A percentile compares a stretch with the other conserved stretches of the same genome.
Conservation (phyloP, 805 yeast genomes). For the Kregervanrija delftensis region DNA sequence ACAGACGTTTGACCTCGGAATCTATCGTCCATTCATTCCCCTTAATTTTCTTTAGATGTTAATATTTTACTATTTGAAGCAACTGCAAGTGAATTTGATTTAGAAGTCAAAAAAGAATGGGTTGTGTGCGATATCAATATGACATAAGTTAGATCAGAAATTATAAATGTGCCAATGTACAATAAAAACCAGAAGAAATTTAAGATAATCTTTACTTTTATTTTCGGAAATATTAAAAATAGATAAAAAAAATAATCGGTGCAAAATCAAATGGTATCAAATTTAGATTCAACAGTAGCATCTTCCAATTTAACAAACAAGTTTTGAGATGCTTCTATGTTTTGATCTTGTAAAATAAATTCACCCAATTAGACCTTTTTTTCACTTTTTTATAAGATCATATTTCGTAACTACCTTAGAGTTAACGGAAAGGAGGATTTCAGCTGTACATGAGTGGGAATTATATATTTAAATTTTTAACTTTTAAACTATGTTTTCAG, state of each 20-base stretch:
- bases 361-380: no score
- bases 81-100: conserved; percentile 40
- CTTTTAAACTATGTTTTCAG: no score
- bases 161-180: conserved; percentile 27
- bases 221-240: conserved; percentile 22
- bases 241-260: conserved; percentile 43
- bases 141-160: conserved; percentile 33
- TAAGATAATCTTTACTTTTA: conserved; percentile 7
- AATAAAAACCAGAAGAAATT: conserved; percentile 28
- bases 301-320: conserved; percentile 23
- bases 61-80: conserved; percentile 37
- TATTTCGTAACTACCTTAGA: no score
- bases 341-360: conserved; percentile 17
- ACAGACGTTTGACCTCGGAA: conserved; percentile 6
- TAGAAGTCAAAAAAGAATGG: conserved; percentile 41
- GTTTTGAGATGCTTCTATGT: conserved; percentile 22
- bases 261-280: conserved; percentile 35
- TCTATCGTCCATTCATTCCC: conserved; percentile 7
- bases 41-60: conserved; percentile 26
- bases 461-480: no score
- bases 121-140: conserved; percentile 33
- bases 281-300: conserved; percentile 21
- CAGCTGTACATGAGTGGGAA: no score
- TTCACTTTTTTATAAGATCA: no score
- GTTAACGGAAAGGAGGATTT: no score